A percentile compares a stretch with the other conserved stretches of the same genome.
Conservation (phyloP, 2,329 filamentous ascomycete genomes). For the Apiospora malaysiana region DNA sequence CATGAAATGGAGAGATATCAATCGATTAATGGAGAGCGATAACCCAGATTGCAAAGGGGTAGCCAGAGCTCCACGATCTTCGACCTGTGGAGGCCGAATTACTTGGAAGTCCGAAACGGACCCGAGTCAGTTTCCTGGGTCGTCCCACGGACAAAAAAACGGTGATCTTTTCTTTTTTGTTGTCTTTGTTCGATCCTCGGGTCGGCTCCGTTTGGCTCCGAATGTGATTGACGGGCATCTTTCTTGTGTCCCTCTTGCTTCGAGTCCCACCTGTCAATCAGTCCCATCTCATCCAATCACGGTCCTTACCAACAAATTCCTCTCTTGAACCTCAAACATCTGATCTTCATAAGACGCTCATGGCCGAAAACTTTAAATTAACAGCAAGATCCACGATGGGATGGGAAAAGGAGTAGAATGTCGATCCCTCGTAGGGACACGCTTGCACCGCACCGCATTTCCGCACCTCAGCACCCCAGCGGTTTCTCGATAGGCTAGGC, state of each 20-base stretch:
- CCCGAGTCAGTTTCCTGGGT: not conserved
- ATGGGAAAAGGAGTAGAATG: not conserved
- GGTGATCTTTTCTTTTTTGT: not conserved
- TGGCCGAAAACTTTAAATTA: not conserved
- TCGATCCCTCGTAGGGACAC: not conserved
- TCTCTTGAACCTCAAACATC: not conserved
- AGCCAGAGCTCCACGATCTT: conserved; percentile 1
- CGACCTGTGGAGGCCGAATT: conserved; percentile 1
- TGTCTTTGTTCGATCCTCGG: not conserved
- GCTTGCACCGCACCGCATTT: not conserved
- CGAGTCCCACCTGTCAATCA: not conserved
- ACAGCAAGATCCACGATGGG: not conserved
- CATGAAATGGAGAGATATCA: not conserved
- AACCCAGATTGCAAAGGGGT: conserved; percentile 1
- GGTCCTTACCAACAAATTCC: not conserved
- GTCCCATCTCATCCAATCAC: not conserved
- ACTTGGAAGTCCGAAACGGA: conserved; percentile 13
- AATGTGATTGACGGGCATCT: not conserved
- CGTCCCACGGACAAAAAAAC: not conserved
- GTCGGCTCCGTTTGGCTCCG: conserved; percentile 14
- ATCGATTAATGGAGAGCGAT: not conserved
- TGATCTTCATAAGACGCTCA: not conserved
- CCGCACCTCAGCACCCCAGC: not conserved
- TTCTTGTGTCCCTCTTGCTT: too few relatives aligned
- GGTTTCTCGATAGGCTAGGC: not conserved